Percentiles rank a stretch among this genome's conserved stretches.
These are phyloP conservation scores for Echria macrotheca DNA, from an alignment of 495 filamentous ascomycete genomes.

Conservation along the genomic window DNA sequence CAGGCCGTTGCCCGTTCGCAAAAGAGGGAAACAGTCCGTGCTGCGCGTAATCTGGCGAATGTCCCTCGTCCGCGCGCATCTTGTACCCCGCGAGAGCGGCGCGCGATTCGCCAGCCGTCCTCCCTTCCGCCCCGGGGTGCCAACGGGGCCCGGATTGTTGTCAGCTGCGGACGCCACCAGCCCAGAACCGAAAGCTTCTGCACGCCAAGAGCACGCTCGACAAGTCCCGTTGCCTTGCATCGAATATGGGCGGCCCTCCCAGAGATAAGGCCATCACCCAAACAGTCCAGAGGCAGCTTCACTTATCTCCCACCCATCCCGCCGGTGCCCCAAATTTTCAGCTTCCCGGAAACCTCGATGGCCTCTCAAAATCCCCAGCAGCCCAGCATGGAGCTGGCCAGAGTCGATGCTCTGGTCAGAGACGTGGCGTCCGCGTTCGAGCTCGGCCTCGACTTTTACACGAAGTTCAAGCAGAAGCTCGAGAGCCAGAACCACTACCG, in stretches of 20 bases:
- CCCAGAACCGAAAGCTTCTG: not conserved
- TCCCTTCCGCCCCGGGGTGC: not conserved
- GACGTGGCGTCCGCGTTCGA: constrained; percentile 27
- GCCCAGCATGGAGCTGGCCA: constrained; percentile 30
- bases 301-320: constrained; percentile 8
- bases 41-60: not conserved
- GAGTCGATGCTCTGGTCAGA: constrained; percentile 28
- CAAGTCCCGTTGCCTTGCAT: not conserved
- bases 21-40: not conserved
- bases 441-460: constrained; percentile 31
- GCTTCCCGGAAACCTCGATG: too few species aligned
- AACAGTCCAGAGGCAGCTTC: not conserved
- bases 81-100: not conserved
- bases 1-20: not conserved
- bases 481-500: constrained; percentile 16
- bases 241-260: not conserved
- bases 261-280: constrained; percentile 12
- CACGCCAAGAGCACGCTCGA: constrained; percentile 7
- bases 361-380: not conserved
- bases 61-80: not conserved
- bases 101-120: not conserved
- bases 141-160: not conserved
- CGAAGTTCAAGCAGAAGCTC: constrained; percentile 28
- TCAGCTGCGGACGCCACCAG: constrained; percentile 12
- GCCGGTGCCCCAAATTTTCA: not conserved